A percentile compares a stretch with the other conserved stretches of the same genome.
phyloP scores from a whole-genome alignment of 305 asterid genomes.

The Fraxinus velutina region DNA sequence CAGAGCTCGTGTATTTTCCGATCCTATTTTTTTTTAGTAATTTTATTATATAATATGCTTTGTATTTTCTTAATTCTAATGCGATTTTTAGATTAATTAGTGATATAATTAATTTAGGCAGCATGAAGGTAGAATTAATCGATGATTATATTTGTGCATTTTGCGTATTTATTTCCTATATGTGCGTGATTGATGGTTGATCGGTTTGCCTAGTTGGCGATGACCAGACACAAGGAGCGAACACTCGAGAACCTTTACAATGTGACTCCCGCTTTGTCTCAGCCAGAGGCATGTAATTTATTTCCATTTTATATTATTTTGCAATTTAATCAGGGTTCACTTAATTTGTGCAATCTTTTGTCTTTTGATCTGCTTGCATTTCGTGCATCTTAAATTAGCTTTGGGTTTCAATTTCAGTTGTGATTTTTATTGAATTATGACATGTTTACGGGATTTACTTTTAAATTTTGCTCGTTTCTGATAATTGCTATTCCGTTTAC shows the following conservation, averaged over 20 bases:
- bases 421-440: conserved; percentile 9
- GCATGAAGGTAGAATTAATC: neutral
- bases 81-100: conserved; percentile 1
- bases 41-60: neutral
- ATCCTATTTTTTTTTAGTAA: neutral
- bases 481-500: neutral
- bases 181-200: conserved; percentile 38
- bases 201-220: conserved; percentile 43
- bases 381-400: conserved; percentile 6
- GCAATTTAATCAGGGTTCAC: conserved; percentile 34
- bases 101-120: neutral
- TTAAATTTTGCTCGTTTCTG: conserved; percentile 1
- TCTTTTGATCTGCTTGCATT: neutral
- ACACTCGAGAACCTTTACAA: conserved; percentile 52
- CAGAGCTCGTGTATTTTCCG: neutral
- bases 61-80: neutral
- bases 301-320: conserved; percentile 4
- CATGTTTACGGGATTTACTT: conserved; percentile 16
- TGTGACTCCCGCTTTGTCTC: conserved; percentile 47
- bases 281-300: conserved; percentile 50
- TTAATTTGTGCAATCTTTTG: conserved; percentile 6
- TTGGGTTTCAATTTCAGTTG: conserved; percentile 8
- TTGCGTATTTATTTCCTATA: neutral
- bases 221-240: conserved; percentile 51
- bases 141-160: conserved; percentile 2